phyloP scores from a whole-genome alignment of 305 asterid genomes.

The Withania somnifera region DNA sequence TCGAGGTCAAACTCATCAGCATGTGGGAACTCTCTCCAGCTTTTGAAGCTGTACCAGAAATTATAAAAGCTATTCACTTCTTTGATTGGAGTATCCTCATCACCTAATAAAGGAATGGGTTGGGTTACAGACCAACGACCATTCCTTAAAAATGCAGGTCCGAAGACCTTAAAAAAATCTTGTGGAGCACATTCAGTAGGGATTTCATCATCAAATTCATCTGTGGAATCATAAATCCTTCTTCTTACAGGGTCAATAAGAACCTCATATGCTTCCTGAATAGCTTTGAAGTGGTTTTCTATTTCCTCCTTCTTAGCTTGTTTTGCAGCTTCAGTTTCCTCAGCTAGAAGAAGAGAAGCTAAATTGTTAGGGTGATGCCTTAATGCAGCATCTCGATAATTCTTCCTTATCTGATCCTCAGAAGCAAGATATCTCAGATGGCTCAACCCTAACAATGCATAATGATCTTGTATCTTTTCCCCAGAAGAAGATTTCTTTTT shows the following conservation, averaged over 20 bases:
- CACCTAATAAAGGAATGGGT: slow-evolving; percentile 68
- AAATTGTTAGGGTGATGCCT: slow-evolving; percentile 95
- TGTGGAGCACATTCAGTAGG: slow-evolving; percentile 82
- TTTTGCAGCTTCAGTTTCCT: slow-evolving; percentile 80
- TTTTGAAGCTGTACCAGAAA: slow-evolving; percentile 86
- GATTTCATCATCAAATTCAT: slow-evolving; percentile 96
- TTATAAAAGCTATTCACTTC: slow-evolving; percentile 78
- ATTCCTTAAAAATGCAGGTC: slow-evolving; percentile 94
- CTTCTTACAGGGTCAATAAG: slow-evolving; percentile 77
- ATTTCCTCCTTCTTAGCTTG: slow-evolving; percentile 87
- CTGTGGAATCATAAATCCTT: slow-evolving; percentile 90
- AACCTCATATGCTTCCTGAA: slow-evolving; percentile 90
- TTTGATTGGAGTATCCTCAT: slow-evolving; percentile 46
- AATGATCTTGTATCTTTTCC: slow-evolving; percentile 77
- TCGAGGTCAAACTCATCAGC: slow-evolving; percentile 88
- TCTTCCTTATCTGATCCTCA: slow-evolving; percentile 86
- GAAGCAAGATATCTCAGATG: slow-evolving; percentile 92
- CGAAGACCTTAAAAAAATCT: slow-evolving; percentile 87
- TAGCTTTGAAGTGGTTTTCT: slow-evolving; percentile 78
- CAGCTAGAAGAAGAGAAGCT: slow-evolving; percentile 71
- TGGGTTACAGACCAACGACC: slow-evolving; percentile 91
- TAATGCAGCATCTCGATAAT: slow-evolving; percentile 83
- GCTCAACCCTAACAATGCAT: slow-evolving; percentile 82
- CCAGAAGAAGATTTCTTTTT: slow-evolving; percentile 74
- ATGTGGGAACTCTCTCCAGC: slow-evolving; percentile 99